Conservation (phyloP, 257 asterid genomes). For the Solanum ossicruentum region DNA sequence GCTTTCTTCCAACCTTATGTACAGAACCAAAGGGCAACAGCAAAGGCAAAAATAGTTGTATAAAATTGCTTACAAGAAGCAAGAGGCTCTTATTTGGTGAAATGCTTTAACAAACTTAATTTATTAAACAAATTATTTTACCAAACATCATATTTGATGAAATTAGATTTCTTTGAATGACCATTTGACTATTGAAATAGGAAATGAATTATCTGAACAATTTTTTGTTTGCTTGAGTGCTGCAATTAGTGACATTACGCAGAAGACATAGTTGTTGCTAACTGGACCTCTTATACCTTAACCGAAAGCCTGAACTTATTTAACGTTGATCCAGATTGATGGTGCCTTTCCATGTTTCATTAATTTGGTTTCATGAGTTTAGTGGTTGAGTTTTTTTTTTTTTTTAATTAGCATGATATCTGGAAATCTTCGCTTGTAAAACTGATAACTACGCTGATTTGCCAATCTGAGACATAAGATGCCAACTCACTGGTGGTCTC, state of each 20-base stretch:
- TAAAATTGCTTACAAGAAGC: background rate
- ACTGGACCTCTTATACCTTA: background rate
- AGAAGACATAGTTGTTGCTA: background rate
- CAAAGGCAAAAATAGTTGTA: background rate
- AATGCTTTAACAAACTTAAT: background rate
- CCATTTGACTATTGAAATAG: background rate
- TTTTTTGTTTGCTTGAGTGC: background rate
- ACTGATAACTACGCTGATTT: background rate
- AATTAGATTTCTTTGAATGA: background rate
- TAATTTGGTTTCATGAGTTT: background rate
- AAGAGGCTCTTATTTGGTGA: background rate
- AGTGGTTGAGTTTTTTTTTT: background rate
- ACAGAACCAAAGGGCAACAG: background rate
- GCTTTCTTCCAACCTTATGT: background rate
- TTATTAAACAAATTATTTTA: background rate
- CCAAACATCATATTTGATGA: background rate
- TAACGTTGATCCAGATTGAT: background rate
- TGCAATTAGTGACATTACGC: background rate
- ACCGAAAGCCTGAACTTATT: background rate
- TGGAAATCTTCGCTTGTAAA: background rate
- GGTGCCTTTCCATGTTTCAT: background rate
- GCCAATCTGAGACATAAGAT: background rate
- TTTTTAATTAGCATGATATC: background rate
- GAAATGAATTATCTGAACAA: background rate
- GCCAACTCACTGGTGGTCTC: background rate